Base-by-base conservation (phyloP, 2,329 filamentous ascomycete species). In the Nemania sp. region DNA sequence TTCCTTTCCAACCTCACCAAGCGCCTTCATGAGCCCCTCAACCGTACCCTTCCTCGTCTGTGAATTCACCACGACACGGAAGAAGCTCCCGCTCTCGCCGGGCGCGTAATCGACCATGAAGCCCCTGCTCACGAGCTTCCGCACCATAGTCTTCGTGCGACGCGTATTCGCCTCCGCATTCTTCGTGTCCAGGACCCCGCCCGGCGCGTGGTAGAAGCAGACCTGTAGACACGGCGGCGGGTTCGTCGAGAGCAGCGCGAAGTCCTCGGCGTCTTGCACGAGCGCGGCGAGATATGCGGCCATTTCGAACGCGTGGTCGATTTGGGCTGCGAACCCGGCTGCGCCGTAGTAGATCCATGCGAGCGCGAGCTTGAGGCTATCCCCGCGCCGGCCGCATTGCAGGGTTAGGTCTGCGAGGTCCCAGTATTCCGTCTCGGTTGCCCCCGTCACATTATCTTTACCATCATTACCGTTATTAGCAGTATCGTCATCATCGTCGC, bases 351-450 rank as follows among this genome's bases (percentile, higher is more conserved):
- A 97, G 47, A 90, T 83, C 90, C 94, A 97, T 3, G 86, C 81
- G 4, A 97, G 79, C 20, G 91, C 93, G 37, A 97, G 78, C 74
- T 97, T 99, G 44, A 97, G 77, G 28, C 81, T 83, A 72, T 97
- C 94, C 12, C 86, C 91, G 26, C 90, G 81, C 0, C 94, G 86
- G 3, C 94, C 94, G 71, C 94, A 97, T 73, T 97, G 94, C 30
- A 96, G 83, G 1, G 93, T 97, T 52, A 97, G 75, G 66, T 97
- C 93, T 1, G 92, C 94, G 22, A 97, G 77, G 69, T 97, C 94
- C 84, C 89, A 96, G 11, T 91, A 77, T 54, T 93, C 87, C 3
- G 50, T 52, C 15, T 59, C 49, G 3, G 34, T 30, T n/a, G 20
- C 23, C 15, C 30, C 46, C 14, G 8, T 15, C 33, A 14, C 33